These are phyloP conservation scores for Xylariaceae sp. DNA, from an alignment of 2,329 filamentous ascomycete species.

Conservation along the genomic window DNA sequence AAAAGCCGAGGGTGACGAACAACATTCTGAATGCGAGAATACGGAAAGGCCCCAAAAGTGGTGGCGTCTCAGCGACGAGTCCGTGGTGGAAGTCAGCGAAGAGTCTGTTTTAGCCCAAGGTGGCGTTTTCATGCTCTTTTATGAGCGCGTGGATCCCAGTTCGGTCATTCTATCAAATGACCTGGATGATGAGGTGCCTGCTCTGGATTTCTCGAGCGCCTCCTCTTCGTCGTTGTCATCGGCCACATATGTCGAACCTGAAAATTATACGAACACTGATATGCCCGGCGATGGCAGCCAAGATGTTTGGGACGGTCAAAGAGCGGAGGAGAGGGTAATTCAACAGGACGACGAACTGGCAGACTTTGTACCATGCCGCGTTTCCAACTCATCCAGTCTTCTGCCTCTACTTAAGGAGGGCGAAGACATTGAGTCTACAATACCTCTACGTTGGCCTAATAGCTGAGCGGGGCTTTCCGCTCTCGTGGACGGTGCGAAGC, in stretches of 20 bases:
- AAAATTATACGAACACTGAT: no score
- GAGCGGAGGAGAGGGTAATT: no score
- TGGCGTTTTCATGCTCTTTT: slow-evolving; percentile 96
- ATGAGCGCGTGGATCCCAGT: slow-evolving; percentile 63
- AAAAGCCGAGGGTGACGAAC: slow-evolving; percentile 16
- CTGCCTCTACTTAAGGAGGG: slow-evolving; percentile 40
- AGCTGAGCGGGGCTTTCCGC: slow-evolving; percentile 6
- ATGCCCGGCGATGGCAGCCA: no score
- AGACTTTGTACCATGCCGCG: slow-evolving; percentile 33
- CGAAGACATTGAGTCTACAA: slow-evolving; percentile 24
- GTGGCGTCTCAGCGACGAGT: slow-evolving; percentile 90
- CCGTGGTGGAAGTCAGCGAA: slow-evolving; percentile 69
- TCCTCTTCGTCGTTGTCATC: no score
- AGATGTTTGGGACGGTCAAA: no score
- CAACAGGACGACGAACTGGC: not conserved
- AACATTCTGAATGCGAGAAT: slow-evolving; percentile 15
- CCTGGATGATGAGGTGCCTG: not conserved
- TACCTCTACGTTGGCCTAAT: slow-evolving; percentile 25
- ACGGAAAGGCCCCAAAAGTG: slow-evolving; percentile 50
- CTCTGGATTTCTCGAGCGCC: no score
- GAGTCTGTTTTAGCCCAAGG: slow-evolving; percentile 67
- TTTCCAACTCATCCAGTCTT: slow-evolving; percentile 29
- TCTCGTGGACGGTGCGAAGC: not conserved
- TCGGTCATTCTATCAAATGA: slow-evolving; percentile 34
- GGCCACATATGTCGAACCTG: no score